A percentile compares a stretch with the other conserved stretches of the same genome.
phyloP scores from a whole-genome alignment of 108 stramenopile genomes.

The Nitzschia sp. region DNA sequence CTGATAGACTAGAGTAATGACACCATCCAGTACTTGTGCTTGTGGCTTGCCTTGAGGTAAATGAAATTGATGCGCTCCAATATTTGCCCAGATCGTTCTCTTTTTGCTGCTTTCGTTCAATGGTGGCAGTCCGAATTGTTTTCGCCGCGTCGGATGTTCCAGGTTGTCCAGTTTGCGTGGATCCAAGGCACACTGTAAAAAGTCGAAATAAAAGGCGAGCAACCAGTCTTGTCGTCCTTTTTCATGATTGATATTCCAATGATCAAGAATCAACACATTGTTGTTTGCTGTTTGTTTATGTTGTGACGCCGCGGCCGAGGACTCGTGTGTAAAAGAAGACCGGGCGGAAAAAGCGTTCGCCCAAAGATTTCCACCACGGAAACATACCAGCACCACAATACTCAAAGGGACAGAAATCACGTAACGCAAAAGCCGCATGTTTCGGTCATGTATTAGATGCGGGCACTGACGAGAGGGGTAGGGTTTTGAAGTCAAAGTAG shows the following conservation, averaged over 20 bases:
- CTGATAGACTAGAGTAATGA: conserved; percentile 53
- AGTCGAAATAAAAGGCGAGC: conserved; percentile 48
- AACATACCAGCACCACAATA: too few species aligned
- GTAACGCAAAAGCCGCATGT: too few species aligned
- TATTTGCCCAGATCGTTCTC: conserved; percentile 48
- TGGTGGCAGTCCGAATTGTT: not conserved
- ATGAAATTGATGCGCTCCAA: conserved; percentile 66
- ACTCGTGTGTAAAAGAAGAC: too few species aligned
- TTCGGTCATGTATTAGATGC: too few species aligned
- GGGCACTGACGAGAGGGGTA: too few species aligned
- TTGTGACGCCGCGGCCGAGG: too few species aligned
- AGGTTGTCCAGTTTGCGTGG: conserved; percentile 52
- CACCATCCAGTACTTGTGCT: conserved; percentile 64
- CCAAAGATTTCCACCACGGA: too few species aligned
- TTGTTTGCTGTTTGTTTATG: too few species aligned
- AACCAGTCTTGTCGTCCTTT: conserved; percentile 39
- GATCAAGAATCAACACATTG: conserved; percentile 42
- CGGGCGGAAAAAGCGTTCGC: too few species aligned
- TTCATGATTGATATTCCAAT: conserved; percentile 46
- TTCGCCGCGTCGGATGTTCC: not conserved
- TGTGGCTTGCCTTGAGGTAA: conserved; percentile 42
- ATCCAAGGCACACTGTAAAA: conserved; percentile 57
- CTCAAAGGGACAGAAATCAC: too few species aligned
- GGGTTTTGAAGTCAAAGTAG: too few species aligned
- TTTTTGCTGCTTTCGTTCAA: conserved; percentile 10